Evolutionary conservation across 192 early-diverging fungal genomes (phyloP), one percentile per base, ranked within the genome.

Genomic region (Rhizophagus clarus): DNA sequence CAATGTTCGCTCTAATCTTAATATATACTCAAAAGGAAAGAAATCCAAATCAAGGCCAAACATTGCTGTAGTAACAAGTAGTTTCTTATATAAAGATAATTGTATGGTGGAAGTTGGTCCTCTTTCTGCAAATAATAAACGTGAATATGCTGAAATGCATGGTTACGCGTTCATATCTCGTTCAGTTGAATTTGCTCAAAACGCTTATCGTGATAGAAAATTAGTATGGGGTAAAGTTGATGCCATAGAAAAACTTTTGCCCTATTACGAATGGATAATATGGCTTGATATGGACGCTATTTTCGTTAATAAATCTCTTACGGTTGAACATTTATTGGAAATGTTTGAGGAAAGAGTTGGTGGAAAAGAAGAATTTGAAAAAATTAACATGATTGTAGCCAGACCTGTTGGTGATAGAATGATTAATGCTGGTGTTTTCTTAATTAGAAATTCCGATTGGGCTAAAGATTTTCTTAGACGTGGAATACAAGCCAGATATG

Each of bases 211-310:
- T 26, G 83, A 85, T 15, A 86, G 89, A 40, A 83, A 79, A 51
- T 31, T 84, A 26, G 88, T 89, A 20, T 89, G 88, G 89, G 89
- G 89, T 68, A 90, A 89, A 63, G 83, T 90, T 60, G 87, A 88
- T 42, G 88, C 79, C 0, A 80, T 90, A 11, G 85, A 90, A 72
- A 90, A 90, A 79, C 80, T 84, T 3, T 68, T 90, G 8, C 88
- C 89, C 4, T 83, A 89, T 31, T 90, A 90, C 75, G 87, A 90
- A 12, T 90, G 89, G 89, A 20, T 90, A 42, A 83, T 90, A 63
- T 90, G 89, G 89, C 79, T 90, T 82, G 89, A 90, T 72, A 90
- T 89, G 87, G 89, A 90, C 72, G 89, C 89, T 7, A 84, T 89
- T 0, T 69, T 90, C 12, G 84, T 87, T 71, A 84, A 90, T 61